Base-by-base conservation (phyloP, 805 yeast genomes). In the Zygoascus bituminiphila region DNA sequence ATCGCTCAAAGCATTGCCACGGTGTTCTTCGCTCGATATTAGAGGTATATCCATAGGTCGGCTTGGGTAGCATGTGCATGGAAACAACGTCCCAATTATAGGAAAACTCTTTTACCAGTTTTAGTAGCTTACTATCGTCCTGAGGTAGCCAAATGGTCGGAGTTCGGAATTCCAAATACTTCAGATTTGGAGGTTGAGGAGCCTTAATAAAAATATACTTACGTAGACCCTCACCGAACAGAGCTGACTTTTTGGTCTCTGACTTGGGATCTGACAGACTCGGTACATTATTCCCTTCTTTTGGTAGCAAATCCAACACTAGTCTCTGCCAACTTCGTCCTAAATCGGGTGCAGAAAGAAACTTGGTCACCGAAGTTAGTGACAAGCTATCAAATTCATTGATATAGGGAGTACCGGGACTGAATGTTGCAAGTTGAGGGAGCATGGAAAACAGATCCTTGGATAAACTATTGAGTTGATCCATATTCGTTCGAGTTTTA, bases 1-100 rank as follows among this genome's bases (percentile, higher is more conserved):
- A 93, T 55, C 98, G 72, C 65, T 93, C 98, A 69, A 93, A 93
- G 63, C 98, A 91, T 63, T 91, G 98, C 98, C 98, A 93, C 0
- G 98, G 95, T 0, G 98, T 93, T 59, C 98, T 76, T 59, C 97
- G 77, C 64, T 93, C 98, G 49, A 88, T 87, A 59, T 87, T 88
- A 0, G 98, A 84, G 35, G 81, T 77, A 63, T 87, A 88, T 12
- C 82, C 77, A 54, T 79, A 73, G 0, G 87, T 77, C 2, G 88
- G 77, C 45, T 75, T 72, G 1, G 82, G 75, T 41, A 84, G 75
- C 62, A 93, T 69, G 60, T 84, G 86, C 5, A 89, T 84, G 2
- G 96, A 80, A 20, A 93, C 87, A 45, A 89, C 75, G 52, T 82
- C 88, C 98, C 98, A 93, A 62, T 93, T 93, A 69, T 87, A 88